Evolutionary conservation across 75 land plant species (phyloP).

Genomic region (Chamaecyparis obtusa): DNA sequence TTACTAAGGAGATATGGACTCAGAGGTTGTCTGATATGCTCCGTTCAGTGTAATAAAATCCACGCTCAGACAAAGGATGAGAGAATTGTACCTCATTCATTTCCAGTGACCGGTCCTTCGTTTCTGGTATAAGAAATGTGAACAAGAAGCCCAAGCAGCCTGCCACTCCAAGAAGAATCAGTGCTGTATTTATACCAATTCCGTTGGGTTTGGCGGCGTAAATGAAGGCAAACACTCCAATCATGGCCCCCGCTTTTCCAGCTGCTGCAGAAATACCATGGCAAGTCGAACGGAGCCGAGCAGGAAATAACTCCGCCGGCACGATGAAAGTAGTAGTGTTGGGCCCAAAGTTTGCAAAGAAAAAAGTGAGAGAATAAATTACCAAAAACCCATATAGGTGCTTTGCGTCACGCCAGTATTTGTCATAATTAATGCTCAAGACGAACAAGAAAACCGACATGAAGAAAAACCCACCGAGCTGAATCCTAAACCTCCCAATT

Average conservation of each 20-base stretch:
- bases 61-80: no score
- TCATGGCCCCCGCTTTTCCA: conserved; percentile 32
- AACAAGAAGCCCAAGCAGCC: conserved; percentile 28
- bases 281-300: conserved; percentile 27
- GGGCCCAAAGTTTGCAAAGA: conserved; percentile 34
- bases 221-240: conserved; percentile 31
- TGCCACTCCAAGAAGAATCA: conserved; percentile 17
- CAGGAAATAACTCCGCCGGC: conserved; percentile 43
- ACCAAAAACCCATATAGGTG: neutral
- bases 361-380: conserved; percentile 5
- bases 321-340: conserved; percentile 42
- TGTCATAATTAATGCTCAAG: conserved; percentile 20
- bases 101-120: conserved; percentile 31
- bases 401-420: neutral
- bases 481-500: conserved; percentile 15
- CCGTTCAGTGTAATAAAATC: no score
- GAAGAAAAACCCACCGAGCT: conserved; percentile 10
- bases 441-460: conserved; percentile 31
- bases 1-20: no score
- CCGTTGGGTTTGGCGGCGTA: conserved; percentile 21
- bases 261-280: conserved; percentile 37
- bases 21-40: no score
- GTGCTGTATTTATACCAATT: conserved; percentile 17
- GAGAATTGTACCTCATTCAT: conserved; percentile 18
- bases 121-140: conserved; percentile 38